Evolutionary conservation across 106 monocot genomes (phyloP), one percentile per base, ranked within the genome.

Genomic region (Dioscorea dumetorum): DNA sequence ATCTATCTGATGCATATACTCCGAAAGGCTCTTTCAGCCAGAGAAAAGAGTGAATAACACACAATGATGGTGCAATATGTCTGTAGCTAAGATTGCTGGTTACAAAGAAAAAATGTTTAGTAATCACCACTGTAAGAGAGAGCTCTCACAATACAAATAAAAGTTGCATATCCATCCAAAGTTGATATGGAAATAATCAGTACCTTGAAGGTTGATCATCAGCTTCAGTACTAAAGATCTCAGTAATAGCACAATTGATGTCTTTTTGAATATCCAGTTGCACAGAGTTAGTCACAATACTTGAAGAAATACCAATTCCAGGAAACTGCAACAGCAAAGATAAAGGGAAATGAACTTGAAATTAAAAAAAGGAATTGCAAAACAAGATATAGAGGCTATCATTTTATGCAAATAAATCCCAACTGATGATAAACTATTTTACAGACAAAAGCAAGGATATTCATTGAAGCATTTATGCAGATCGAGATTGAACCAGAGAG

Each of bases 211-310:
- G 61, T 63, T 77, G 74, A 70, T 75, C 76, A 53, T 67, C 70
- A 64, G 48, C 64, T 24, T 99, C 87, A 57, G 71, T 58, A 73
- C 87, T 87, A 61, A 99, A 66, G 48, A 90, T 78, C 49, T 90
- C 87, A 67, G 20, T 59, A 22, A 99, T 77, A 67, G 83, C 79
- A 72, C 60, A 64, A 56, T 28, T 74, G 33, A 99, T 85, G 51
- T 87, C 86, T 51, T 74, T 80, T 23, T 80, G 79, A 63, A 57
- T 68, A 17, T 84, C 92, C 62, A 23, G 49, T 17, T 62, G 68
- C 3, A 59, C 50, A 58, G 50, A 61, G 63, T 83, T 80, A 62
- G 69, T 77, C 4, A 79, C 57, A 57, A 74, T 19, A 33, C 70
- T 72, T 60, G 83, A 72, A 61, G 64, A 66, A 13, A 81, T 63